A percentile compares a stretch with the other conserved stretches of the same genome.
Evolutionary conservation across 257 asterid species (phyloP).

Genomic region (Scutellaria galericulata): DNA sequence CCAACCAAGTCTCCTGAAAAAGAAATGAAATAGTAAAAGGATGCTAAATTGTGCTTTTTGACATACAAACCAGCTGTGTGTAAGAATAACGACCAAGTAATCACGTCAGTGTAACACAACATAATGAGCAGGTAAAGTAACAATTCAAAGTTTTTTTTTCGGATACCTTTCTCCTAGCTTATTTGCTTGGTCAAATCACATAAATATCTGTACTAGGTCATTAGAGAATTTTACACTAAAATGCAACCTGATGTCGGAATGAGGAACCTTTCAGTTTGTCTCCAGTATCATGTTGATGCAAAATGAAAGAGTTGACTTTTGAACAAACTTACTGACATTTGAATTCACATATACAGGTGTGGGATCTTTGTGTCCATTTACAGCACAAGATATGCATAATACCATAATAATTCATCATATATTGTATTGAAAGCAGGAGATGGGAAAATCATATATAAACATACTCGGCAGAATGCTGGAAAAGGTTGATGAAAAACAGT

Average conservation of each 20-base stretch:
- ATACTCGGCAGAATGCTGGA: slow-evolving; percentile 89
- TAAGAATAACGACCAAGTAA: too few species aligned
- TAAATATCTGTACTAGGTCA: neutral
- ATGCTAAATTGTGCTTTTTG: neutral
- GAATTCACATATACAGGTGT: neutral
- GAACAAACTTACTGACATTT: neutral
- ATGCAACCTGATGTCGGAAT: too few species aligned
- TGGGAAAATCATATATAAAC: slow-evolving; percentile 27
- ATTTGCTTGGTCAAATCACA: neutral
- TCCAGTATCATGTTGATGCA: slow-evolving; percentile 8
- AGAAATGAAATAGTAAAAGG: slow-evolving; percentile 22
- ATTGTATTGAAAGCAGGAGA: slow-evolving; percentile 11
- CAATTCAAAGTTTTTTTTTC: neutral
- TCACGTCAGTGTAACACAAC: too few species aligned
- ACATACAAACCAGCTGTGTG: neutral
- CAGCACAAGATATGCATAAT: slow-evolving; percentile 9
- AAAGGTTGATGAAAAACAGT: slow-evolving; percentile 74
- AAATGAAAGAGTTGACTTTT: neutral
- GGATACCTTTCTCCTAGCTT: neutral
- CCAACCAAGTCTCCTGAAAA: slow-evolving; percentile 92
- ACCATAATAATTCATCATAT: neutral
- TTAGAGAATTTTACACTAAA: slow-evolving; percentile 3
- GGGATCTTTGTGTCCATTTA: neutral
- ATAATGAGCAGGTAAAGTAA: neutral
- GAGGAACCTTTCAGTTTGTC: too few species aligned